Conservation (phyloP, 1,139 yeast genomes). For the Geotrichum siamense region DNA sequence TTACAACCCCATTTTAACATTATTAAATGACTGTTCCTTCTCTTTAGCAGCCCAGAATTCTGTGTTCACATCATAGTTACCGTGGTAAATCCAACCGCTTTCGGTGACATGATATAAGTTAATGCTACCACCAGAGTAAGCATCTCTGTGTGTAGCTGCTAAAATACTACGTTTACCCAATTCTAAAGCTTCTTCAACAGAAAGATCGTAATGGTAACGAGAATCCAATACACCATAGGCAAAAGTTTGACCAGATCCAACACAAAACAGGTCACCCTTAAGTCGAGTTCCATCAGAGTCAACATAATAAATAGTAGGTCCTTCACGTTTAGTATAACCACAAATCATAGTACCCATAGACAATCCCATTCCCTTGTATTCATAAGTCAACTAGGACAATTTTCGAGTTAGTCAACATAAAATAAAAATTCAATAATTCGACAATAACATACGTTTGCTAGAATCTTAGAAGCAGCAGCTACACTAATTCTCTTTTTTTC, state of each 20-base stretch:
- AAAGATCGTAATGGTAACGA: conserved; percentile 79
- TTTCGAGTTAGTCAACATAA: not conserved
- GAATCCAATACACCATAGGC: conserved; percentile 99
- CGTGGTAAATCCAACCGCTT: conserved; percentile 92
- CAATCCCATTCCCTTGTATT: conserved; percentile 96
- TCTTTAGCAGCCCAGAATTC: conserved; percentile 89
- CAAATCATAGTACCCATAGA: conserved; percentile 99
- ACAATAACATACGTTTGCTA: conserved; percentile 52
- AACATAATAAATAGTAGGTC: conserved; percentile 91
- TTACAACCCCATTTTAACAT: conserved; percentile 46
- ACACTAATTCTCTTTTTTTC: conserved; percentile 93
- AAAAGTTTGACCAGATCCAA: conserved; percentile 98
- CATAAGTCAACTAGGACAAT: conserved; percentile 60
- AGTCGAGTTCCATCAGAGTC: conserved; percentile 96
- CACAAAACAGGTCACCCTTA: conserved; percentile 93
- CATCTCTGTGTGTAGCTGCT: conserved; percentile 98
- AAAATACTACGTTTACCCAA: conserved; percentile 92
- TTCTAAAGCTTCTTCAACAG: conserved; percentile 88
- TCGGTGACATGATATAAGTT: conserved; percentile 90
- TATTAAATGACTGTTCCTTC: conserved; percentile 82
- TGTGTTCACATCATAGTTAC: conserved; percentile 88
- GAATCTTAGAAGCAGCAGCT: conserved; percentile 93
- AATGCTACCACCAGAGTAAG: conserved; percentile 95
- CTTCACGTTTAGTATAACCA: conserved; percentile 92
- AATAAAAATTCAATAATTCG: not conserved